A percentile compares a stretch with the other conserved stretches of the same genome.
Conservation (phyloP, 1,284 basidiomycete species). For the Leccinum ponderosum region DNA sequence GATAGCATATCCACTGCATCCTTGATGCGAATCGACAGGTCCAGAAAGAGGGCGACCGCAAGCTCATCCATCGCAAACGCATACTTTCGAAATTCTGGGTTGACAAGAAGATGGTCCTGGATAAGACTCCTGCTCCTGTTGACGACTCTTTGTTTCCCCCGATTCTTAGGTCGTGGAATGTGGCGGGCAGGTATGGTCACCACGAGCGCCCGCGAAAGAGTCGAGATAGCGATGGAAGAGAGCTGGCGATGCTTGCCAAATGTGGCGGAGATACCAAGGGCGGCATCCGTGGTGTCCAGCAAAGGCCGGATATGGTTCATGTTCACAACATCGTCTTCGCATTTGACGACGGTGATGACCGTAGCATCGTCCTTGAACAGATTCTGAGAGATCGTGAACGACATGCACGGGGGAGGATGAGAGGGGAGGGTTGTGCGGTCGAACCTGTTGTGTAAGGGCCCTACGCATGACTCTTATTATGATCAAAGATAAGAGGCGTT, state of each 20-base stretch:
- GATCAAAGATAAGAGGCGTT: neutral
- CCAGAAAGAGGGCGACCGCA: slow-evolving; percentile 41
- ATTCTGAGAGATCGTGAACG: slow-evolving; percentile 1
- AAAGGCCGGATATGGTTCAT: slow-evolving; percentile 24
- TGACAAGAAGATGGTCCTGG: slow-evolving; percentile 33
- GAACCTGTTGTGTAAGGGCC: neutral
- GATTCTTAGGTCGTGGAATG: slow-evolving; percentile 3
- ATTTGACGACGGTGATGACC: neutral
- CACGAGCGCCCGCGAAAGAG: slow-evolving; percentile 32
- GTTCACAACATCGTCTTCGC: neutral
- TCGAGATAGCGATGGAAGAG: slow-evolving; percentile 38
- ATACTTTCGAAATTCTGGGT: slow-evolving; percentile 29
- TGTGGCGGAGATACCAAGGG: slow-evolving; percentile 38
- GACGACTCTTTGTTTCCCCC: slow-evolving; percentile 15
- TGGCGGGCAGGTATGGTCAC: slow-evolving; percentile 27
- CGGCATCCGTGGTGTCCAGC: slow-evolving; percentile 20
- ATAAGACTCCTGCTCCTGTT: slow-evolving; percentile 29
- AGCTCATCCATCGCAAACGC: slow-evolving; percentile 49
- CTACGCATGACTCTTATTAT: neutral
- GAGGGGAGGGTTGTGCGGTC: neutral
- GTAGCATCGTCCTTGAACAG: neutral
- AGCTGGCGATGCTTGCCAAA: slow-evolving; percentile 37
- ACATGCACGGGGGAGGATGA: neutral
- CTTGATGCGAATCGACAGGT: slow-evolving; percentile 40
- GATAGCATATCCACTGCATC: slow-evolving; percentile 50